Base-by-base conservation (phyloP, 2,329 filamentous ascomycete species). In the Ophiocordyceps camponoti-leonardi region DNA sequence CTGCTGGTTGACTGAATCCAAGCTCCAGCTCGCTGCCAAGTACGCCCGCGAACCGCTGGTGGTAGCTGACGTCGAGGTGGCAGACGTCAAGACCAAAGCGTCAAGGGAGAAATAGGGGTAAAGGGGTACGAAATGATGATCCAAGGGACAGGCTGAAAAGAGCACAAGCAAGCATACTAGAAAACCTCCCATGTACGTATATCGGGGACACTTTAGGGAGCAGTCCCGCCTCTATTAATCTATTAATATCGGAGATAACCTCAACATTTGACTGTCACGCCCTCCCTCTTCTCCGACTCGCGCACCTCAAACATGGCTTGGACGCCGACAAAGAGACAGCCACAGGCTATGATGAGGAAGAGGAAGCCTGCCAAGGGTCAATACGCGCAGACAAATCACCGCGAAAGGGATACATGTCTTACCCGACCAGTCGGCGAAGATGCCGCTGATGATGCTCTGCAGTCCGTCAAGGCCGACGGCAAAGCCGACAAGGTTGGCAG, bases 301-400 rank as follows among this genome's bases (percentile, higher is more conserved):
- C 92, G 72, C 53, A 93, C 75, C 68, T 98, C 92, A 67, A 96
- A 95, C 92, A 98, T 98, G 56, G 95, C 68, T 66, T 96, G 90
- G 40, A 83, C 75, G 23, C 83, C 88, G 1, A 88, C 78, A 59
- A 94, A 98, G 10, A 96, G 63, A 41, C 76, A 78, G n/a, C 62
- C 64, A 56, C 79, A 90, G 4, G 86, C 83, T 3, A 70, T 69
- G 12, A 79, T 57, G 41, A 96, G 63, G 60, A 94, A 98, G 2
- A 76, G 58, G 11, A 83, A 57, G 0, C 92, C 90, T 71, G 43
- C 13, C 6, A 33, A 28, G 20, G 19, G 20, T 23, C 20, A 12
- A n/a, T 12, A 26, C 10, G 40, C 20, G n/a, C n/a, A 41, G n/a
- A 41, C n/a, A 28, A 8, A 13, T 2, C 19, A 22, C 19, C 16